phyloP scores from a whole-genome alignment of 805 yeast species.

The Metschnikowia cubensis region DNA sequence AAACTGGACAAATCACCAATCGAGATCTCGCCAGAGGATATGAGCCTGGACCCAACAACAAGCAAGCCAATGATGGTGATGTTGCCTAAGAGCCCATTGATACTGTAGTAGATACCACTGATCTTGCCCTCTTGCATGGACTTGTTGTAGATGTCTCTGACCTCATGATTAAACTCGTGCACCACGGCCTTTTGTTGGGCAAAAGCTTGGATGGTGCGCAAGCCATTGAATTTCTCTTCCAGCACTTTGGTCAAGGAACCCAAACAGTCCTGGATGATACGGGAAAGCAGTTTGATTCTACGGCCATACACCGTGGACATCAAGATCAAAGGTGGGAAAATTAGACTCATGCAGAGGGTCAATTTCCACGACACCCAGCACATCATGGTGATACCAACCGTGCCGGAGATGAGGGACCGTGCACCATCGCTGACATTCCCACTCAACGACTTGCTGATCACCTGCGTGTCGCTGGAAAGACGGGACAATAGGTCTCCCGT shows the following conservation, averaged over 20 bases:
- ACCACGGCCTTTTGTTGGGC: conserved; percentile 81
- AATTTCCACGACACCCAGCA: conserved; percentile 76
- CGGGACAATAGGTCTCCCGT: conserved; percentile 92
- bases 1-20: conserved; percentile 89
- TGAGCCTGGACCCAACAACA: conserved; percentile 79
- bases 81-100: conserved; percentile 84
- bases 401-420: conserved; percentile 74
- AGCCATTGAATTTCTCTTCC: conserved; percentile 84
- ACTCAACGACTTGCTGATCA: conserved; percentile 81
- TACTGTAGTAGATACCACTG: conserved; percentile 71
- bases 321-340: conserved; percentile 78
- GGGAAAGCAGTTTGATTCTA: conserved; percentile 67
- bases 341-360: conserved; percentile 72
- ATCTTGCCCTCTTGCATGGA: conserved; percentile 79
- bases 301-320: conserved; percentile 83
- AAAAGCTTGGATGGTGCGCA: conserved; percentile 85
- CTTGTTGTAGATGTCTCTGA: conserved; percentile 57
- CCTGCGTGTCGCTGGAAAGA: conserved; percentile 81
- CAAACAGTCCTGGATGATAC: conserved; percentile 74
- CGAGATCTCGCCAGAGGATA: conserved; percentile 67
- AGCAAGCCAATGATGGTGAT: conserved; percentile 71
- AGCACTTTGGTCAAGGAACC: conserved; percentile 86
- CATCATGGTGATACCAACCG: conserved; percentile 91
- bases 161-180: conserved; percentile 66
- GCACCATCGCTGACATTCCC: conserved; percentile 92